Percentiles rank a stretch among this genome's conserved stretches.
These are phyloP conservation scores for Vicia sativa DNA, from an alignment of 306 rosid species.

Conservation along the genomic window DNA sequence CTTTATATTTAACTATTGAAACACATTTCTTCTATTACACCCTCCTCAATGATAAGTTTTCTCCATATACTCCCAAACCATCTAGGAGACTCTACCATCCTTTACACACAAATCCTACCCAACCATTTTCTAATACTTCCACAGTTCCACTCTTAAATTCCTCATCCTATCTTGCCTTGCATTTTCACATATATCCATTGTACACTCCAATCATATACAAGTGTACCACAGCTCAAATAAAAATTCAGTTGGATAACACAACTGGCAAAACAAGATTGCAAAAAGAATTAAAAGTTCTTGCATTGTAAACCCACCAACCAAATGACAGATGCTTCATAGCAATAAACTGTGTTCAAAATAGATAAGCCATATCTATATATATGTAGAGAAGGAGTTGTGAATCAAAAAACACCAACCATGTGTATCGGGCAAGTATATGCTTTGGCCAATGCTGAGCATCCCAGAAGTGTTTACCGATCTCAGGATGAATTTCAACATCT, in stretches of 20 bases:
- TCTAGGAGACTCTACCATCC: conserved; percentile 5
- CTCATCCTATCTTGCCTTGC: neutral
- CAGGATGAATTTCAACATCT: conserved; percentile 74
- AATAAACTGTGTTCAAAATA: neutral
- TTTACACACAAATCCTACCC: neutral
- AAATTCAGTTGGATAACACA: conserved; percentile 1
- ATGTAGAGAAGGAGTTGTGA: conserved; percentile 9
- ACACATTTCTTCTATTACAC: neutral
- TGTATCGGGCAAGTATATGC: conserved; percentile 82
- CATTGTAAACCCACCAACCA: conserved; percentile 22
- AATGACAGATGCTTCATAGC: conserved; percentile 26
- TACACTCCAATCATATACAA: conserved; percentile 3
- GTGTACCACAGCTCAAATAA: neutral
- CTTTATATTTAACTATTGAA: neutral
- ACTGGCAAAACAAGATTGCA: conserved; percentile 10
- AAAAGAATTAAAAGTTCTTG: neutral
- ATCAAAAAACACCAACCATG: conserved; percentile 67
- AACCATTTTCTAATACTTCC: neutral
- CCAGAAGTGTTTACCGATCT: conserved; percentile 83
- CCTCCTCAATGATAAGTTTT: neutral
- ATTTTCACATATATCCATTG: neutral
- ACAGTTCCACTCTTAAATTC: neutral
- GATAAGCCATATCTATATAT: neutral
- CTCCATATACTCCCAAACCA: neutral
- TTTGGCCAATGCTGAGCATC: conserved; percentile 91